phyloP scores from a whole-genome alignment of 1,139 yeast genomes.

The Pichia sp. region DNA sequence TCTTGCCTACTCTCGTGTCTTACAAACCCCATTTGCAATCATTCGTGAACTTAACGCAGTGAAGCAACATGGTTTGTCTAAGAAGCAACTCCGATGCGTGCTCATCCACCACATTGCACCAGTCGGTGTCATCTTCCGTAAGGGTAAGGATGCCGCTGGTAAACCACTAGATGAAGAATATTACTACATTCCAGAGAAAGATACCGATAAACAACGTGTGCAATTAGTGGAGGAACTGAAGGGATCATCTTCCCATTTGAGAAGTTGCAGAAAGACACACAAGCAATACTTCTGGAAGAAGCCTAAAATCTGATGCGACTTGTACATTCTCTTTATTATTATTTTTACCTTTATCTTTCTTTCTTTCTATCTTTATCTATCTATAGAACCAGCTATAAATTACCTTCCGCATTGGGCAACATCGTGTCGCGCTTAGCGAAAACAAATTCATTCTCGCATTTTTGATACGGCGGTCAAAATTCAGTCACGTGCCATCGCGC shows the following conservation, averaged over 20 bases:
- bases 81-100: conserved; percentile 31
- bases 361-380: neutral
- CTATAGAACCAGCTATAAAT: neutral
- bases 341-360: neutral
- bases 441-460: too few relatives aligned
- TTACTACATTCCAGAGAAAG: conserved; percentile 81
- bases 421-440: too few relatives aligned
- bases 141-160: conserved; percentile 96
- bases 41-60: conserved; percentile 59
- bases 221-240: conserved; percentile 65
- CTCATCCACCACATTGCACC: conserved; percentile 44
- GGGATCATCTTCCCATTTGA: conserved; percentile 58
- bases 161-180: conserved; percentile 90
- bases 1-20: conserved; percentile 80
- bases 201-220: conserved; percentile 62
- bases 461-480: too few relatives aligned
- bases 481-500: too few relatives aligned
- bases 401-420: too few relatives aligned
- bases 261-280: conserved; percentile 89
- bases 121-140: conserved; percentile 78
- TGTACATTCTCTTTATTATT: neutral
- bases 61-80: conserved; percentile 33
- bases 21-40: conserved; percentile 62
- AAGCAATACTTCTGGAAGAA: conserved; percentile 88
- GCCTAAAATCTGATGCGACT: conserved; percentile 33